A percentile compares a stretch with the other conserved stretches of the same genome.
phyloP scores from a whole-genome alignment of 2,329 filamentous ascomycete species.

The Xylaria digitata region DNA sequence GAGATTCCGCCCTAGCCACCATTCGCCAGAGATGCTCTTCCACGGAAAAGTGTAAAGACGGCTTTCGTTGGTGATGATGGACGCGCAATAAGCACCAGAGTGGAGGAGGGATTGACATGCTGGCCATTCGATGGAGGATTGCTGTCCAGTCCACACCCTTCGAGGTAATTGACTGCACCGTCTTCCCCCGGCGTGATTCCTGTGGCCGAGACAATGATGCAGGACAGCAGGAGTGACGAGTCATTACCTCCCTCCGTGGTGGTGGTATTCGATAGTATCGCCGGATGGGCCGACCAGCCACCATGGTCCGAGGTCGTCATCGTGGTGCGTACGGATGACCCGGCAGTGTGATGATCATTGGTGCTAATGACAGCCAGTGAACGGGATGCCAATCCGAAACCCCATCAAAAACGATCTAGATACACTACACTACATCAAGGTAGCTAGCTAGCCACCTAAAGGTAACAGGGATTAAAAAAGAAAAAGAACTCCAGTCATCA shows the following conservation, averaged over 20 bases:
- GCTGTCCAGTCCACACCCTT: constrained; percentile 14
- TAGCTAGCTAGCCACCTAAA: constrained; percentile 5
- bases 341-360: constrained; percentile 34
- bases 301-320: constrained; percentile 25
- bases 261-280: constrained; percentile 15
- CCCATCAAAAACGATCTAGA: background rate
- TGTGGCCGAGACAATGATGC: constrained; percentile 34
- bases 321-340: constrained; percentile 32
- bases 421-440: background rate
- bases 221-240: constrained; percentile 35
- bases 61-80: constrained; percentile 21
- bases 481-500: background rate
- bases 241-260: constrained; percentile 29
- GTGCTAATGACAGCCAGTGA: constrained; percentile 12
- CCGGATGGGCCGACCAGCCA: constrained; percentile 33
- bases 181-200: constrained; percentile 20
- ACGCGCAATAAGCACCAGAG: constrained; percentile 29
- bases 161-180: constrained; percentile 26
- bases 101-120: constrained; percentile 32
- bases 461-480: background rate
- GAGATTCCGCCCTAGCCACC: constrained; percentile 29
- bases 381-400: constrained; percentile 6
- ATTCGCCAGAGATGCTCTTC: constrained; percentile 24
- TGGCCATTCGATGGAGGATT: constrained; percentile 20
- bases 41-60: constrained; percentile 6